A percentile compares a stretch with the other conserved stretches of the same genome.
phyloP scores from a whole-genome alignment of 2,329 filamentous ascomycete species.

The Aotearoamyces nothofagi region DNA sequence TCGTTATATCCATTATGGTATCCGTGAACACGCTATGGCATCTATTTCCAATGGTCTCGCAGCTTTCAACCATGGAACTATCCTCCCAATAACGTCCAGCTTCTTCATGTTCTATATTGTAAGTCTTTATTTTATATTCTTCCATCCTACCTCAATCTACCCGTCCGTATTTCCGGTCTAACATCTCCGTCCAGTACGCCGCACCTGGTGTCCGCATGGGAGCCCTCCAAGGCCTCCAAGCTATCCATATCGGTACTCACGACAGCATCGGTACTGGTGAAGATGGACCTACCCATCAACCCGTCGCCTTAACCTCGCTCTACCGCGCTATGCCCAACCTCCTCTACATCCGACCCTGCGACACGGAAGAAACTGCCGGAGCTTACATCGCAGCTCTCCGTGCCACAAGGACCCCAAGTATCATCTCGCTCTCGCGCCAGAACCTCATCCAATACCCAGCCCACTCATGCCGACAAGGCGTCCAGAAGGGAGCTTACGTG shows the following conservation, averaged over 20 bases:
- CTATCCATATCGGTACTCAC: conserved; percentile 45
- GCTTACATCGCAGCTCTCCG: conserved; percentile 34
- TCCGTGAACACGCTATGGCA: conserved; percentile 47
- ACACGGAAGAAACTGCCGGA: conserved; percentile 40
- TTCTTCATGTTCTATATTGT: conserved; percentile 49
- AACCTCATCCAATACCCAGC: conserved; percentile 24
- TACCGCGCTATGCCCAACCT: conserved; percentile 50
- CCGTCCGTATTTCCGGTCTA: too few relatives aligned
- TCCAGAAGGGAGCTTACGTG: conserved; percentile 29
- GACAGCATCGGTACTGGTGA: conserved; percentile 44
- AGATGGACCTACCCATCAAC: conserved; percentile 47
- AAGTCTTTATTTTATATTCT: too few relatives aligned
- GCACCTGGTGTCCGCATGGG: conserved; percentile 45
- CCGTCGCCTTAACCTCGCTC: conserved; percentile 37
- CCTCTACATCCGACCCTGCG: conserved; percentile 41
- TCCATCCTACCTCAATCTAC: too few relatives aligned
- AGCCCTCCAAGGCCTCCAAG: conserved; percentile 35
- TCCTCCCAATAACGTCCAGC: conserved; percentile 39
- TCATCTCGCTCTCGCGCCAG: conserved; percentile 33
- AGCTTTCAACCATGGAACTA: conserved; percentile 36
- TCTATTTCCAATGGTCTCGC: conserved; percentile 42
- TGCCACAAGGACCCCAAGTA: conserved; percentile 24
- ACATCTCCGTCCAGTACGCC: conserved; percentile 25
- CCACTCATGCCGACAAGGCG: conserved; percentile 24
- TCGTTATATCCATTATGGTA: conserved; percentile 43